A percentile compares a stretch with the other conserved stretches of the same genome.
phyloP scores from a whole-genome alignment of 1,284 basidiomycete species.

The Naganishia cerealis region DNA sequence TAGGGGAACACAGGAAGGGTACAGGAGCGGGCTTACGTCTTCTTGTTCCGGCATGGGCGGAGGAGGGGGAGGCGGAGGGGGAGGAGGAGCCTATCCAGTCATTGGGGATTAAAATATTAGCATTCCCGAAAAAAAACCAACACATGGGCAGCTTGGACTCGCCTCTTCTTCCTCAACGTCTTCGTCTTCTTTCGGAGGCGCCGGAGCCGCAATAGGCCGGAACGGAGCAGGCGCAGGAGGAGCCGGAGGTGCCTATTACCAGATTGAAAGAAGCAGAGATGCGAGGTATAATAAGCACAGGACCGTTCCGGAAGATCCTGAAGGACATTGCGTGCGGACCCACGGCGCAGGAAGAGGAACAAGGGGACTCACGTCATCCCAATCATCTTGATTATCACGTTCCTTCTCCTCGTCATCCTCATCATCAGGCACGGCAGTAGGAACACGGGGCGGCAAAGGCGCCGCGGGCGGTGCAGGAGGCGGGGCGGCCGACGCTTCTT shows the following conservation, averaged over 20 bases:
- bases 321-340: not conserved
- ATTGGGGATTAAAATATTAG: not conserved
- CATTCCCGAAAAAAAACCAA: not conserved
- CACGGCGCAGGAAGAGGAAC: not conserved
- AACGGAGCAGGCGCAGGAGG: conserved; percentile 45
- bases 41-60: conserved; percentile 30
- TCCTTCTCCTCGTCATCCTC: conserved; percentile 44
- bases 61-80: conserved; percentile 51
- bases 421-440: conserved; percentile 41
- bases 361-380: conserved; percentile 28
- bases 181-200: conserved; percentile 12
- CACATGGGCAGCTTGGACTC: not conserved
- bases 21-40: conserved; percentile 27
- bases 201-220: conserved; percentile 46
- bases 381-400: conserved; percentile 41
- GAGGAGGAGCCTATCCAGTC: conserved; percentile 31
- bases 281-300: not conserved
- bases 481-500: conserved; percentile 43
- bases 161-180: conserved; percentile 21
- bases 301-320: not conserved
- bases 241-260: conserved; percentile 40
- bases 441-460: conserved; percentile 43
- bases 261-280: conserved; percentile 18
- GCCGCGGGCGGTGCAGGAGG: conserved; percentile 52
- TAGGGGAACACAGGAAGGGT: not conserved